Conservation (phyloP, 2,329 filamentous ascomycete species). For the Akanthomyces dipterigenus region DNA sequence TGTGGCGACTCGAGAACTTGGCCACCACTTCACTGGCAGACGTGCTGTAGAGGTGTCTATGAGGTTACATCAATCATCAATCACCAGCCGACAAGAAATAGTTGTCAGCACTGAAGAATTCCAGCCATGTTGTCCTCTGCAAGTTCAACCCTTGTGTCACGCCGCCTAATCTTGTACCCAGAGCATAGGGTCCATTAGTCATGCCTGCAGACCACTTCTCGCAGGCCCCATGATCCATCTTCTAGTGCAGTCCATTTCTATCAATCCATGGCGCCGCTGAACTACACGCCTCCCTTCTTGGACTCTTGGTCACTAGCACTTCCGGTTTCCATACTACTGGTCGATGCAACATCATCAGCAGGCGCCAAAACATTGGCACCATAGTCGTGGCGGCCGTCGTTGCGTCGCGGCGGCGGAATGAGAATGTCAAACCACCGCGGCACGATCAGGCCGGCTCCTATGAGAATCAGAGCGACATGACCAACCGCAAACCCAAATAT, state of each 20-base stretch:
- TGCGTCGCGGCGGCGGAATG: slow-evolving; percentile 38
- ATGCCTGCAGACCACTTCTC: slow-evolving; percentile 6
- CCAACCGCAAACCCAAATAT: slow-evolving; percentile 43
- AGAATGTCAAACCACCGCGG: slow-evolving; percentile 49
- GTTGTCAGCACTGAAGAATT: background rate
- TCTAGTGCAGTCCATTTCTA: background rate
- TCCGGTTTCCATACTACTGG: slow-evolving; percentile 2
- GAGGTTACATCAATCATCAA: background rate
- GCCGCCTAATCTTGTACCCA: background rate
- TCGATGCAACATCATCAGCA: slow-evolving; percentile 2
- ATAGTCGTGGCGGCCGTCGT: slow-evolving; percentile 35
- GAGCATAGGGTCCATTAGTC: background rate
- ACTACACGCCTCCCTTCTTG: background rate
- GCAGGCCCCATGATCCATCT: background rate
- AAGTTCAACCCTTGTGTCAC: background rate
- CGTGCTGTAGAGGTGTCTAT: background rate
- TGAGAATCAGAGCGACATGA: slow-evolving; percentile 38
- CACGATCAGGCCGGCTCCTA: slow-evolving; percentile 41
- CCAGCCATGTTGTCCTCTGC: background rate
- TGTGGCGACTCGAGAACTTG: background rate
- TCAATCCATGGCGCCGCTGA: background rate
- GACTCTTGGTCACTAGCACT: background rate
- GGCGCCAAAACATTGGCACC: slow-evolving; percentile 14
- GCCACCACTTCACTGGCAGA: background rate
- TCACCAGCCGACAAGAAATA: background rate